Percentiles rank a stretch among this genome's conserved stretches.
Evolutionary conservation across 1,139 yeast genomes (phyloP).

Genomic region (Scheffersomyces lignicola): DNA sequence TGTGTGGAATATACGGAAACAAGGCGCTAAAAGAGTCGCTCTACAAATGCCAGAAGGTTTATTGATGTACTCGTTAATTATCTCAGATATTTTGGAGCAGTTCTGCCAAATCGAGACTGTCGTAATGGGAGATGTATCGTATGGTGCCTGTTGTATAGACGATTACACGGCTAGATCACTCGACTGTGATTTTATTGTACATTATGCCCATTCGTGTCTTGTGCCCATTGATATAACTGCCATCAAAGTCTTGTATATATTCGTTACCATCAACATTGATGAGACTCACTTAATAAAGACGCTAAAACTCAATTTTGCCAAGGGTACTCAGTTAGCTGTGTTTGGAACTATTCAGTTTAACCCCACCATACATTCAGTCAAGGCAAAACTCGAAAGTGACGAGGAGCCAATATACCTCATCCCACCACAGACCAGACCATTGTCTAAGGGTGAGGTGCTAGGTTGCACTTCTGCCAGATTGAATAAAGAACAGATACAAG

Average conservation of each 20-base stretch:
- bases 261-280: constrained; percentile 90
- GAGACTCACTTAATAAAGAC: constrained; percentile 80
- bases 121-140: constrained; percentile 98
- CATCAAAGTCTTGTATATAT: constrained; percentile 89
- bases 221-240: constrained; percentile 92
- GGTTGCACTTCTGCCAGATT: constrained; percentile 94
- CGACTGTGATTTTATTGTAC: constrained; percentile 92
- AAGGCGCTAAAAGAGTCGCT: constrained; percentile 74
- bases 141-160: constrained; percentile 98
- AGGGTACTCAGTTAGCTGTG: constrained; percentile 65
- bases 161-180: constrained; percentile 91
- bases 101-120: constrained; percentile 85
- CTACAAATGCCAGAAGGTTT: constrained; percentile 98
- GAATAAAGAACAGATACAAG: constrained; percentile 60
- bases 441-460: constrained; percentile 92
- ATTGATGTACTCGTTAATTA: constrained; percentile 78
- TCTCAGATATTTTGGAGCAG: constrained; percentile 88
- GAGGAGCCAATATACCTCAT: constrained; percentile 60
- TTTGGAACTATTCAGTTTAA: constrained; percentile 97
- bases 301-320: constrained; percentile 63
- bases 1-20: constrained; percentile 83
- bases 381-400: constrained; percentile 55
- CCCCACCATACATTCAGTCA: constrained; percentile 84
- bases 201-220: constrained; percentile 95
- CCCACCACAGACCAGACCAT: constrained; percentile 91